Percentiles rank a stretch among this genome's conserved stretches.
Evolutionary conservation across 345 rosid genomes (phyloP).

Genomic region (Brassica nigra): DNA sequence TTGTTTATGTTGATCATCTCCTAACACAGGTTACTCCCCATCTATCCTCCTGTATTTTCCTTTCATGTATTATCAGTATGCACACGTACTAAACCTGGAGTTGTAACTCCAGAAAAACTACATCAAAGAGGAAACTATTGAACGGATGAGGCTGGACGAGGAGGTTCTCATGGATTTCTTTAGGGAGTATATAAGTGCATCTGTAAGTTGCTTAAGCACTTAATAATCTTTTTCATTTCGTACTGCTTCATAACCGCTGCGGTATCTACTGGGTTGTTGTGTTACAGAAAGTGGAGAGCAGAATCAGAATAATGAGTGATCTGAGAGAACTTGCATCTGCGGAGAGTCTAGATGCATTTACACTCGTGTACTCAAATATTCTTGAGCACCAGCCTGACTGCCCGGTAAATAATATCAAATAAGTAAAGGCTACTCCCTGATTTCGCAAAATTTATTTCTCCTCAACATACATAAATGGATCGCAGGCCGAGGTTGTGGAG

Average conservation of each 20-base stretch:
- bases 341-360: conserved; percentile 92
- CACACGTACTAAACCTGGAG: conserved; percentile 5
- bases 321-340: conserved; percentile 98
- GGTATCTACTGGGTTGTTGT: conserved; percentile 15
- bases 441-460: conserved; percentile 3
- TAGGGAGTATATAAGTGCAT: conserved; percentile 85
- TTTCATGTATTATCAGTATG: conserved; percentile 13
- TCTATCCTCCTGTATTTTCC: background rate
- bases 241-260: background rate
- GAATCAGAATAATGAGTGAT: conserved; percentile 85
- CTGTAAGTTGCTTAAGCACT: conserved; percentile 55
- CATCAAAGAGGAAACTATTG: conserved; percentile 96
- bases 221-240: background rate
- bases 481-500: conserved; percentile 96
- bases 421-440: conserved; percentile 14
- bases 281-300: conserved; percentile 86
- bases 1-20: conserved; percentile 89
- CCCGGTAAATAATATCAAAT: conserved; percentile 57
- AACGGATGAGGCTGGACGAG: conserved; percentile 93
- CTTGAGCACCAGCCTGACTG: conserved; percentile 98
- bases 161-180: conserved; percentile 96
- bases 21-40: conserved; percentile 65
- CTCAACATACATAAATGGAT: background rate
- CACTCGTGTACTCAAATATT: conserved; percentile 89
- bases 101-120: conserved; percentile 63